Conservation (phyloP, 176 grass and related monocot species). For the Hsuehochloa calcarea region DNA sequence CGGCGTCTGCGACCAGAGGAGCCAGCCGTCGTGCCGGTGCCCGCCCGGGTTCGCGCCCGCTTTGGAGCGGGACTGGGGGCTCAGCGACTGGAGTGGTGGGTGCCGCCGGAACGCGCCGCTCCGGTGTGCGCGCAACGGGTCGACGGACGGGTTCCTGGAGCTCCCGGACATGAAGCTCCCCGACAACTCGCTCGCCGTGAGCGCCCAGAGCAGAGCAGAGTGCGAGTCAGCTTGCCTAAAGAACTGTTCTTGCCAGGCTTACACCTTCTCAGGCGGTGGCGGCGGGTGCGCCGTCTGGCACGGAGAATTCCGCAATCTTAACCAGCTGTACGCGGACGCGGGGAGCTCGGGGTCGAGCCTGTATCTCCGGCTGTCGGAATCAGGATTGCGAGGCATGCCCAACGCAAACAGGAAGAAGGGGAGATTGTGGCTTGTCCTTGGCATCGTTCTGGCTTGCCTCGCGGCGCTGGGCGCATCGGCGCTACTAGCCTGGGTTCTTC, state of each 20-base stretch:
- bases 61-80: conserved; percentile 8
- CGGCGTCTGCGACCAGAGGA: conserved; percentile 27
- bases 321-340: background rate
- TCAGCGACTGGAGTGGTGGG: conserved; percentile 26
- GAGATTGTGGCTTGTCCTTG: background rate
- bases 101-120: background rate
- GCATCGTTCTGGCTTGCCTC: background rate
- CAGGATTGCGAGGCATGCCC: background rate
- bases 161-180: background rate
- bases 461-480: conserved; percentile 3
- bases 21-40: conserved; percentile 31
- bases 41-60: conserved; percentile 28
- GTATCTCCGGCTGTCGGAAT: conserved; percentile 9
- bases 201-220: background rate
- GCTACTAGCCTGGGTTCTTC: background rate
- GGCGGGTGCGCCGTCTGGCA: conserved; percentile 20
- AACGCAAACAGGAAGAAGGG: background rate
- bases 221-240: conserved; percentile 9
- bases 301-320: conserved; percentile 24
- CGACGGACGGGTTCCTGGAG: conserved; percentile 10
- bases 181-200: background rate
- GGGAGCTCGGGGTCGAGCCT: background rate
- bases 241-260: conserved; percentile 38
- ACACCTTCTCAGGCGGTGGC: conserved; percentile 12
- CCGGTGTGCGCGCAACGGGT: background rate